Conservation (phyloP, 305 asterid genomes). For the Solanum hybrid region DNA sequence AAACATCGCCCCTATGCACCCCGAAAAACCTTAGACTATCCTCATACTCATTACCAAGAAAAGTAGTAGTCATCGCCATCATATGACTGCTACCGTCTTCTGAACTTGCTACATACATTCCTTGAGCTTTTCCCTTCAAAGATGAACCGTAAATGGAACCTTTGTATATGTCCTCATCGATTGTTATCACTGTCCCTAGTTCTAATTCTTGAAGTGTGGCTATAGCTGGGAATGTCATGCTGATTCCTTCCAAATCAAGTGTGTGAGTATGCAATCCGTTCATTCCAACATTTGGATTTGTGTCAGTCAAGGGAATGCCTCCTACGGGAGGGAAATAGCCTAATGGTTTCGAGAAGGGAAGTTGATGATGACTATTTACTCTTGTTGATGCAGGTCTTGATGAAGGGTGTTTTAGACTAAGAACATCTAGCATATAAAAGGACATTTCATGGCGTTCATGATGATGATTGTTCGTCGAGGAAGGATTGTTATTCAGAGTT, state of each 20-base stretch:
- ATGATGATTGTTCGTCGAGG: not conserved
- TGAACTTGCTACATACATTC: slow-evolving; percentile 28
- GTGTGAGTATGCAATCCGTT: slow-evolving; percentile 9
- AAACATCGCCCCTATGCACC: slow-evolving; percentile 16
- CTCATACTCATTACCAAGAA: slow-evolving; percentile 5
- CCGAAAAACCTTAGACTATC: slow-evolving; percentile 31
- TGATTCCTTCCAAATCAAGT: slow-evolving; percentile 16
- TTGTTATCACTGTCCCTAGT: slow-evolving; percentile 18
- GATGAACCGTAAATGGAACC: not conserved
- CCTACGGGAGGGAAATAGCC: slow-evolving; percentile 18
- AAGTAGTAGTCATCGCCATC: slow-evolving; percentile 26
- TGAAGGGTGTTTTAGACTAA: slow-evolving; percentile 3
- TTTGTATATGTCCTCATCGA: slow-evolving; percentile 23
- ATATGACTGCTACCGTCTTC: slow-evolving; percentile 23
- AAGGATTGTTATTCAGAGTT: slow-evolving; percentile 8
- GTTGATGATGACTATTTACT: slow-evolving; percentile 4
- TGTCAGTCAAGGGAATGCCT: slow-evolving; percentile 2
- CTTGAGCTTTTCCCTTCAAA: slow-evolving; percentile 31
- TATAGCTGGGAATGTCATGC: slow-evolving; percentile 22
- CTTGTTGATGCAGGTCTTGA: slow-evolving; percentile 6
- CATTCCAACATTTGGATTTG: not conserved
- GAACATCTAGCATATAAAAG: slow-evolving; percentile 27
- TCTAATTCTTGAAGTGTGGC: slow-evolving; percentile 28
- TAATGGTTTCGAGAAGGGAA: slow-evolving; percentile 29
- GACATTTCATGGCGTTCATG: not conserved